Evolutionary conservation across 148 eudicot species (phyloP), one percentile per base, ranked within the genome.

Genomic region (Chenopodium suecicum): DNA sequence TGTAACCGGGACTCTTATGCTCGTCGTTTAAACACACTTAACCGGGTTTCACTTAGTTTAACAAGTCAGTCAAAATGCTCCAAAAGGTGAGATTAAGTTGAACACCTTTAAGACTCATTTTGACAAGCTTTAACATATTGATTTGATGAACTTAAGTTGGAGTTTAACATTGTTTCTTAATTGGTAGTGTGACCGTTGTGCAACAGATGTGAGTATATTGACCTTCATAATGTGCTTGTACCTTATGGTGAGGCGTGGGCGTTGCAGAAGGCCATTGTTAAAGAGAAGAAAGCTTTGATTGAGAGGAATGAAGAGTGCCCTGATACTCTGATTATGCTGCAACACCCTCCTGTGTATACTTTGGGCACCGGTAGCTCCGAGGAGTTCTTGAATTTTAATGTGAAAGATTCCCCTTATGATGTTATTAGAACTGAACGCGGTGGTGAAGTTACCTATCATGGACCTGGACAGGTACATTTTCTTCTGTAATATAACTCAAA

Each of bases 371-470:
- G 90, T 60, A 92, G 99, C 74, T 90, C 98, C 7, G 89, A 94
- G 86, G 90, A 83, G 29, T 88, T 69, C 86, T 84, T 96, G 86
- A 88, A 89, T 75, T 96, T 94, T 84, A 88, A 92, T 78, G 77
- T 90, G 31, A 79, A 89, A 16, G 70, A 89, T 70, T 79, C 97
- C 14, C 97, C 94, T 83, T 89, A 80, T 64, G 92, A 90, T 79
- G 83, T 93, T 72, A 85, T 89, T 80, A 88, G 95, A 80, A 94
- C 95, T 0, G 99, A 96, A 85, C 94, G 97, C 7, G 98, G 98
- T 22, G 98, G 99, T n/a, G 97, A 96, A 88, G 99, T 94, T 85
- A 96, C 99, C 20, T 96, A 91, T 82, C 99, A 94, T 90, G 99
- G 99, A 27, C 99, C 99, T 63, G 98, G 99, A 32, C 99, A 96